These are phyloP conservation scores for Backusella parvicylindrica DNA, from an alignment of 192 early-diverging fungal genomes.

Conservation along the genomic window DNA sequence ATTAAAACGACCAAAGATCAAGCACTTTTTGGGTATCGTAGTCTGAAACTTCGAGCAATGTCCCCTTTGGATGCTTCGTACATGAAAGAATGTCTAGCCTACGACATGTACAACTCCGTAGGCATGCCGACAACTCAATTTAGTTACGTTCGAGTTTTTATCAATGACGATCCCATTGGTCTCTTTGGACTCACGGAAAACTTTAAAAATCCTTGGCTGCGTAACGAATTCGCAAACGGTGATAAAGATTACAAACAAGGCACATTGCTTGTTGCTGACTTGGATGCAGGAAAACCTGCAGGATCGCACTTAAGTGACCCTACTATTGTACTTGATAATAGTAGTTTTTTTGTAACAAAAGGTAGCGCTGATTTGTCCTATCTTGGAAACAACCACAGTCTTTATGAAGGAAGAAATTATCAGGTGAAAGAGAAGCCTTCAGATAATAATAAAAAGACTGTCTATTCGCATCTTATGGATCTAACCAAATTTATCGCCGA, in stretches of 20 bases:
- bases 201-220: constrained; percentile 33
- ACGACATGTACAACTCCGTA: not conserved
- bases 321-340: not conserved
- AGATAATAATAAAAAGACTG: not conserved
- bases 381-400: not conserved
- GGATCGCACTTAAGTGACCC: too few species aligned
- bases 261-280: not conserved
- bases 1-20: not conserved
- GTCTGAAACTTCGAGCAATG: not conserved
- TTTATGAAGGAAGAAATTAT: not conserved
- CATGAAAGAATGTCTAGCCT: not conserved
- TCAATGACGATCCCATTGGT: constrained; percentile 4
- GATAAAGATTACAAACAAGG: constrained; percentile 18
- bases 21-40: not conserved
- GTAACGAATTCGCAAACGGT: constrained; percentile 24
- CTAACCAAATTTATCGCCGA: not conserved
- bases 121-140: not conserved
- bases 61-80: not conserved
- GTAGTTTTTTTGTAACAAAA: not conserved
- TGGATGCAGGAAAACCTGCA: not conserved
- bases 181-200: constrained; percentile 12
- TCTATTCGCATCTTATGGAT: not conserved
- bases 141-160: not conserved
- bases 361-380: not conserved
- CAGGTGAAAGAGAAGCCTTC: not conserved